Conservation (phyloP, 441 rosid genomes). For the Gossypium laxum region DNA sequence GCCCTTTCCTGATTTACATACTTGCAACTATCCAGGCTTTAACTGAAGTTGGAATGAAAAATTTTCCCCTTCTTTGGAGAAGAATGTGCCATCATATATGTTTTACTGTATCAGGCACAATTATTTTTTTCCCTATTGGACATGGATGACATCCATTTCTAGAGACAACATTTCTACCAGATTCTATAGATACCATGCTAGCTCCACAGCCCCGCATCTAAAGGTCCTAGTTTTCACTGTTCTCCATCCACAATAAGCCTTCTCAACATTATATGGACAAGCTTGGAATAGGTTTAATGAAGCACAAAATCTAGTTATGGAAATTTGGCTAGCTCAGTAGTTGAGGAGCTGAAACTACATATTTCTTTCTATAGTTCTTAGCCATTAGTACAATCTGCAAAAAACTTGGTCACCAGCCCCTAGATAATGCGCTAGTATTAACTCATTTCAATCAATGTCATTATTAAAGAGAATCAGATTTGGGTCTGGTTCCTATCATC, state of each 20-base stretch:
- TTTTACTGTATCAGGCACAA: not conserved
- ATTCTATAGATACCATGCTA: not conserved
- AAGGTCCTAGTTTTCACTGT: not conserved
- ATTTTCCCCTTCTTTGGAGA: not conserved
- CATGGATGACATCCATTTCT: not conserved
- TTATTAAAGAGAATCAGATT: conserved; percentile 1
- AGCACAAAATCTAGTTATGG: not conserved
- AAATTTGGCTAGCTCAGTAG: conserved; percentile 1
- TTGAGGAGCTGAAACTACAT: not conserved
- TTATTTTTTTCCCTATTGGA: not conserved
- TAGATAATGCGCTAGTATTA: not conserved
- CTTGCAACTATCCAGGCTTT: not conserved
- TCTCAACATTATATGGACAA: not conserved
- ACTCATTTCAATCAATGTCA: not conserved
- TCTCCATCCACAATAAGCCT: conserved; percentile 4
- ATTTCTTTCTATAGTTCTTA: not conserved
- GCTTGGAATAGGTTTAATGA: conserved; percentile 5
- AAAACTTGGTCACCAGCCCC: not conserved
- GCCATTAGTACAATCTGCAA: conserved; percentile 2
- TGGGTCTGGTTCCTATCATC: not conserved
- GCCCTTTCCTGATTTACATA: not conserved
- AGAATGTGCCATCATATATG: conserved; percentile 2
- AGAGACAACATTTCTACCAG: not conserved
- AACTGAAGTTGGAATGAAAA: not conserved
- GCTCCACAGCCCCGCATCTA: not conserved